Conservation (phyloP, 805 yeast genomes). For the Groenewaldozyma salmanticensis region DNA sequence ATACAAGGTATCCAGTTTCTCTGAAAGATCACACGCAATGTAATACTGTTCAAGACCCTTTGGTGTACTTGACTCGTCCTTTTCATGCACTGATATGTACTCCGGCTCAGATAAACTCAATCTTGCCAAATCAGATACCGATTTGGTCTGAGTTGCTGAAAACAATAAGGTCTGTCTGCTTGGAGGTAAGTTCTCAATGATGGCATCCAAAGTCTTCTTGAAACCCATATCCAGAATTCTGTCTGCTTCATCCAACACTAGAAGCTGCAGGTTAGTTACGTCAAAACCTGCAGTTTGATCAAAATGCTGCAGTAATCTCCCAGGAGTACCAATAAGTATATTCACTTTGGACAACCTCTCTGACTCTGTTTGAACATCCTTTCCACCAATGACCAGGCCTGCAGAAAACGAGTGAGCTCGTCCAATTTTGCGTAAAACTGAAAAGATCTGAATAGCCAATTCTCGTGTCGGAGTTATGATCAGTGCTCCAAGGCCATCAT, state of each 20-base stretch:
- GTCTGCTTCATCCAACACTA: conserved; percentile 88
- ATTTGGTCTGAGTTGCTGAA: conserved; percentile 84
- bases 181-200: conserved; percentile 66
- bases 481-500: conserved; percentile 82
- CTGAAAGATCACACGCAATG: conserved; percentile 58
- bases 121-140: conserved; percentile 73
- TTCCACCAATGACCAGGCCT: conserved; percentile 89
- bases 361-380: conserved; percentile 71
- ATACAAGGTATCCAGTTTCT: conserved; percentile 79
- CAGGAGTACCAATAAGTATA: conserved; percentile 85
- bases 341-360: conserved; percentile 74
- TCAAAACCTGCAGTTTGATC: conserved; percentile 82
- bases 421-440: conserved; percentile 77
- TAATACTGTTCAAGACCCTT: conserved; percentile 77
- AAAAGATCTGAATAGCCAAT: conserved; percentile 81
- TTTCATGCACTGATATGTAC: conserved; percentile 42
- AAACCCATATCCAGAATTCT: conserved; percentile 92
- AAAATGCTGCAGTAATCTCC: conserved; percentile 80
- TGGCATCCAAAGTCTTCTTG: conserved; percentile 71
- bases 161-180: conserved; percentile 75
- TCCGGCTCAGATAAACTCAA: conserved; percentile 57
- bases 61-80: conserved; percentile 52
- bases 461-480: conserved; percentile 91
- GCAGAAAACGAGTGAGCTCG: conserved; percentile 68
- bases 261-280: conserved; percentile 59